Base-by-base conservation (phyloP, 768 basidiomycete genomes). In the Phallus indusiatus region DNA sequence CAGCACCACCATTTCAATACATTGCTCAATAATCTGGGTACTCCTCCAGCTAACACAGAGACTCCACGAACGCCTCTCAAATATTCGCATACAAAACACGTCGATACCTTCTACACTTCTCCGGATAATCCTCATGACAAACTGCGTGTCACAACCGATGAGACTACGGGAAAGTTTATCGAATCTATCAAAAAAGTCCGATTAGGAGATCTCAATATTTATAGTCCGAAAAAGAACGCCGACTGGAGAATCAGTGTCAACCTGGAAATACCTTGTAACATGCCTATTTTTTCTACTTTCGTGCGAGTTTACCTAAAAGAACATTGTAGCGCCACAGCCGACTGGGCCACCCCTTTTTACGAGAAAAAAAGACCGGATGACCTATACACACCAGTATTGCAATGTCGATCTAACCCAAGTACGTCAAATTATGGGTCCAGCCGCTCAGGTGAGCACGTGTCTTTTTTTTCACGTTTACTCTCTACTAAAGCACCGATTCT, bases 211-310 rank as follows among this genome's bases (percentile, higher is more conserved):
- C 73, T 99, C 67, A 90, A 99, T 69, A 78, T 99, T 24, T 86
- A 81, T 69, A 83, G 83, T 66, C 95, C 95, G 8, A 88, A 88
- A 68, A 76, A 85, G 21, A 69, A 75, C 0, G 91, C 88, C 48
- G 96, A 99, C 71, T 98, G 92, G 91, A 75, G 96, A 57, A 78
- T 99, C 5, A 94, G 90, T 63, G 91, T 98, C 6, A 97, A 83
- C 69, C 68, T 90, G n/a, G 95, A 99, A 78, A 78, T 88, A 42
- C 89, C 90, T 22, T 79, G 94, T 95, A 65, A 62, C 83, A 76
- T 56, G 20, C 21, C 28, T n/a, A 14, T 46, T 42, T 56, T 14
- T 60, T 21, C 50, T 46, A 16, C 11, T 24, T 34, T 48, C 24
- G 12, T 63, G 53, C 57, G 59, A 1, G 47, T 33, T 6, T 55